A percentile compares a stretch with the other conserved stretches of the same genome.
Evolutionary conservation across 1,139 yeast genomes (phyloP).

Genomic region (Lodderomyces theae): DNA sequence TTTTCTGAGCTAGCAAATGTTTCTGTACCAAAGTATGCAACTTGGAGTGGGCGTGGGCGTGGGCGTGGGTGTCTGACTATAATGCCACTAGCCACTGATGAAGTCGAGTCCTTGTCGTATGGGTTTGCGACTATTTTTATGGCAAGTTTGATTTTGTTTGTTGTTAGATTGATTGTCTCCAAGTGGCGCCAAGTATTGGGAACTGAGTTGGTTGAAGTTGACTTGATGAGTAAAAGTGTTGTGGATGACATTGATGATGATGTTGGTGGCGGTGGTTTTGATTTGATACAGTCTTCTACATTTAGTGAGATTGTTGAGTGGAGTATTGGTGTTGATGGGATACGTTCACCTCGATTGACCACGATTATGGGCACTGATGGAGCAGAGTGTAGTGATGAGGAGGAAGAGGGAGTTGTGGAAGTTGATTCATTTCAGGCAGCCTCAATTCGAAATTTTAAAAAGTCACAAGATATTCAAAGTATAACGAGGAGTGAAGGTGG

Average conservation of each 20-base stretch:
- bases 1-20: too few species aligned
- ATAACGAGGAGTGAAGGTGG: too few species aligned
- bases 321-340: neutral
- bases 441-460: too few species aligned
- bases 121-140: neutral
- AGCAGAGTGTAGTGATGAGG: too few species aligned
- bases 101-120: neutral
- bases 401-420: neutral
- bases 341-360: neutral
- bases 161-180: neutral
- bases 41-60: too few species aligned
- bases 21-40: too few species aligned
- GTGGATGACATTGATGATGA: neutral
- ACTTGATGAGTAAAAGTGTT: too few species aligned
- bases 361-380: neutral
- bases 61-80: too few species aligned
- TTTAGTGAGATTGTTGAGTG: neutral
- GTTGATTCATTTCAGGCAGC: too few species aligned
- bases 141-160: neutral
- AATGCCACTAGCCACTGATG: too few species aligned
- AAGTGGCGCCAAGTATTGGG: neutral
- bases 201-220: neutral
- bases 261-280: too few species aligned
- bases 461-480: too few species aligned
- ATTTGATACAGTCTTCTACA: neutral